Conservation (phyloP, 225 moss, liverwort and hornwort species). For the Pseudisothecium myosuroides region DNA sequence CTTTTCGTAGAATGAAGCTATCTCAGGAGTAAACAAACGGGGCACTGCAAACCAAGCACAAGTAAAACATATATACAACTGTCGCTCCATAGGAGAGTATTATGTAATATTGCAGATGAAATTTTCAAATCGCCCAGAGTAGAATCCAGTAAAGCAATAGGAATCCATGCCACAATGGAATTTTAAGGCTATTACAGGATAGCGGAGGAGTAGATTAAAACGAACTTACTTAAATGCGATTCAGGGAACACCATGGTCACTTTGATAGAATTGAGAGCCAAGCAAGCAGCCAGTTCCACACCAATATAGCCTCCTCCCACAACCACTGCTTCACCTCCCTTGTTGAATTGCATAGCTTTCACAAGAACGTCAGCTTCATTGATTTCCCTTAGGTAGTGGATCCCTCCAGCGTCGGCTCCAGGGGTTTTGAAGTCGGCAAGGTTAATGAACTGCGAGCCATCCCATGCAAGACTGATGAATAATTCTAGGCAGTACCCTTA, state of each 20-base stretch:
- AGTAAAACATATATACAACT: not conserved
- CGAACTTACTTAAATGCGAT: constrained; percentile 27
- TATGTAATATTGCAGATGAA: not conserved
- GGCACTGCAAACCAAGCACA: constrained; percentile 49
- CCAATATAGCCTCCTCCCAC: constrained; percentile 98
- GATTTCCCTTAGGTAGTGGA: constrained; percentile 68
- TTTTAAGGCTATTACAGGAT: not conserved
- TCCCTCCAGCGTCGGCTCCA: constrained; percentile 80
- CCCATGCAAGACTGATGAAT: not conserved
- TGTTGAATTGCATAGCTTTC: constrained; percentile 45
- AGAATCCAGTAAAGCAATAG: not conserved
- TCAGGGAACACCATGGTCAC: constrained; percentile 69
- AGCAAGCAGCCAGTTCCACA: constrained; percentile 62
- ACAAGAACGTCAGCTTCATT: constrained; percentile 54
- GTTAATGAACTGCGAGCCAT: constrained; percentile 20
- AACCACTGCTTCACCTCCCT: constrained; percentile 64
- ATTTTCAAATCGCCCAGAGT: not conserved
- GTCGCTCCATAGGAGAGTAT: not conserved
- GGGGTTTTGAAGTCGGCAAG: constrained; percentile 74
- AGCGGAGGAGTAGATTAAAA: not conserved
- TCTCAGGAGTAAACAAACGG: constrained; percentile 74
- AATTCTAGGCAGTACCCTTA: not conserved
- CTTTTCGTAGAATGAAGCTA: constrained; percentile 76
- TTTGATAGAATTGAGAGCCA: constrained; percentile 57
- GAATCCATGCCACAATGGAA: not conserved